Conservation (phyloP, 108 stramenopile genomes). For the Cyclostephanos invisitatus region DNA sequence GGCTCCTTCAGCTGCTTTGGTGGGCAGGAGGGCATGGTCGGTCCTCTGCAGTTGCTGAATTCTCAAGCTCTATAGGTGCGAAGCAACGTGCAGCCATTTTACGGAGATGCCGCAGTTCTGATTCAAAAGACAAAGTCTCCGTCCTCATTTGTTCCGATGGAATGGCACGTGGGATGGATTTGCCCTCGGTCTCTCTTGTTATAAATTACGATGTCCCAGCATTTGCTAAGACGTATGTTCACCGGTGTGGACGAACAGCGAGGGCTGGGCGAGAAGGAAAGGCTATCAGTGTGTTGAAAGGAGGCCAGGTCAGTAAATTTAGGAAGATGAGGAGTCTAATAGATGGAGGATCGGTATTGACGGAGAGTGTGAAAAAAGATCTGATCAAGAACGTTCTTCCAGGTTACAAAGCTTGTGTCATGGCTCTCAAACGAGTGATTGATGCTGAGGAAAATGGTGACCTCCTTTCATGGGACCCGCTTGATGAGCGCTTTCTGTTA, state of each 20-base stretch:
- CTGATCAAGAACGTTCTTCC: constrained; percentile 53
- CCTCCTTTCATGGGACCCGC: constrained; percentile 24
- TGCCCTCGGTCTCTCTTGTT: constrained; percentile 61
- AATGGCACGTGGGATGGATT: constrained; percentile 86
- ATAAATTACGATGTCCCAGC: constrained; percentile 85
- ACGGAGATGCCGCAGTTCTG: constrained; percentile 58
- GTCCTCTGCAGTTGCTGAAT: constrained; percentile 61
- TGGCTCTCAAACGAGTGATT: constrained; percentile 55
- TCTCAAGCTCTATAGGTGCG: constrained; percentile 72
- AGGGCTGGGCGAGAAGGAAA: constrained; percentile 71
- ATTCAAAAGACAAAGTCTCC: constrained; percentile 39
- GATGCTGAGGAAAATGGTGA: constrained; percentile 65
- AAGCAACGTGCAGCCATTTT: constrained; percentile 65
- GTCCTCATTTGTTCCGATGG: constrained; percentile 86
- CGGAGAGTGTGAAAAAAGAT: constrained; percentile 56
- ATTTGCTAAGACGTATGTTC: constrained; percentile 86
- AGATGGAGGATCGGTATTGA: constrained; percentile 42
- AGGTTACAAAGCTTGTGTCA: constrained; percentile 58
- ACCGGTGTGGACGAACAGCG: constrained; percentile 85
- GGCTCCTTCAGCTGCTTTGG: constrained; percentile 87
- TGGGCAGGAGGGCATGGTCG: constrained; percentile 51
- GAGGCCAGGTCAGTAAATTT: constrained; percentile 72
- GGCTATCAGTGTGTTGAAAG: constrained; percentile 74
- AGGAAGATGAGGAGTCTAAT: constrained; percentile 64
- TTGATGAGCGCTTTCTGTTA: constrained; percentile 2